Evolutionary conservation across 2,329 filamentous ascomycete genomes (phyloP).

Genomic region (Colletotrichum ledebouriae): DNA sequence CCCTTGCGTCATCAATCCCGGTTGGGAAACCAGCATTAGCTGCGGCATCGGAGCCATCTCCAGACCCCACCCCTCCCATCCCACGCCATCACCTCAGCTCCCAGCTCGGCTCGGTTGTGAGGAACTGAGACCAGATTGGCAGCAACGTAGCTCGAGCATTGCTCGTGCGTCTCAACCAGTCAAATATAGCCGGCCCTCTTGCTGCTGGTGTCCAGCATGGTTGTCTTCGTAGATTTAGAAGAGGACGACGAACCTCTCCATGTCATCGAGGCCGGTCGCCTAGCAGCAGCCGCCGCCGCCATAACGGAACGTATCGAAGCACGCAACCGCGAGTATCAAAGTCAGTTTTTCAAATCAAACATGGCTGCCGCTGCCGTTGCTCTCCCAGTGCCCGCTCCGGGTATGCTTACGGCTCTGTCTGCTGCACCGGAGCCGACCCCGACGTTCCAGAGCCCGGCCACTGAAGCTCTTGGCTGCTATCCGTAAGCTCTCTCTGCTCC

Average conservation of each 20-base stretch:
- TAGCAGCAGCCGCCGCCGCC: conserved; percentile 32
- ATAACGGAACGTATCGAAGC: conserved; percentile 33
- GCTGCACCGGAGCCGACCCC: conserved; percentile 24
- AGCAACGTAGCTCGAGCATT: conserved; percentile 24
- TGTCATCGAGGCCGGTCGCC: conserved; percentile 32
- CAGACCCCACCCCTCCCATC: conserved; percentile 31
- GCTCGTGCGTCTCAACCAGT: conserved; percentile 21
- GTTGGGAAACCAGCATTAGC: conserved; percentile 23
- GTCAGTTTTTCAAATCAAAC: conserved; percentile 14
- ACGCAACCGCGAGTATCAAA: conserved; percentile 21
- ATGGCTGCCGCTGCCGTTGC: conserved; percentile 6
- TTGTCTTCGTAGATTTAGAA: conserved; percentile 46
- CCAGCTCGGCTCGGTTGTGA: conserved; percentile 36
- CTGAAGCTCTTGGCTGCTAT: conserved; percentile 53
- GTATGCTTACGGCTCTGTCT: conserved; percentile 2
- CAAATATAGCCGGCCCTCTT: conserved; percentile 22
- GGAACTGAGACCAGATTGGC: conserved; percentile 37
- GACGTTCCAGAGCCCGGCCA: conserved; percentile 45
- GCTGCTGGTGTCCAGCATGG: conserved; percentile 32
- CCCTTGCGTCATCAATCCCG: conserved; percentile 35
- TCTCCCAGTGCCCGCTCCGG: conserved; percentile 6
- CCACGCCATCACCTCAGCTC: conserved; percentile 30
- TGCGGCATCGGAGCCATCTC: conserved; percentile 41
- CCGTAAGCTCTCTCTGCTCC: conserved; percentile 48
- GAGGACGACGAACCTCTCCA: conserved; percentile 43